Evolutionary conservation across 2,329 filamentous ascomycete genomes (phyloP).

Genomic region (Mycocentrospora acerina): DNA sequence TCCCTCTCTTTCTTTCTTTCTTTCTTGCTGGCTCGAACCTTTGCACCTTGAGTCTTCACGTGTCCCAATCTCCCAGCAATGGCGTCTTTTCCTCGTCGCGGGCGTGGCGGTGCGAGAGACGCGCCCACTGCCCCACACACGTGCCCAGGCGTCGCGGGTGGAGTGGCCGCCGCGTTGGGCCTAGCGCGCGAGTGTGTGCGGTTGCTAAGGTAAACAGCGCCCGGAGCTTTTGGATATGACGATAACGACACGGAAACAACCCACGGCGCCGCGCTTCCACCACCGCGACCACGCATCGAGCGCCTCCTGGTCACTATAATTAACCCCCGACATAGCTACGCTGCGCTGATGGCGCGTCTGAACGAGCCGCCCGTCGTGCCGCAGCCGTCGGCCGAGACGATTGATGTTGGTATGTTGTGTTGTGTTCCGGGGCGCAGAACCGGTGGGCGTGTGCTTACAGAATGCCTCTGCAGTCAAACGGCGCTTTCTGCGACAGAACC

Average conservation of each 20-base stretch:
- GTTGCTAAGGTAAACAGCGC: constrained; percentile 41
- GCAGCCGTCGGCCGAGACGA: constrained; percentile 60
- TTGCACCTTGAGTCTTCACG: no score
- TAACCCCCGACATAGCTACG: constrained; percentile 36
- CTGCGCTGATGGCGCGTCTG: constrained; percentile 71
- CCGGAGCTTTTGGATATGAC: constrained; percentile 24
- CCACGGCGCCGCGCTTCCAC: constrained; percentile 21
- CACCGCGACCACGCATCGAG: constrained; percentile 12
- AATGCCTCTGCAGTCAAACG: constrained; percentile 64
- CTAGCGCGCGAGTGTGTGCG: constrained; percentile 6
- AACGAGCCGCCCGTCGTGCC: constrained; percentile 65
- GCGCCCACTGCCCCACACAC: constrained; percentile 28
- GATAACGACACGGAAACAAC: constrained; percentile 33
- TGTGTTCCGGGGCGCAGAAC: not conserved
- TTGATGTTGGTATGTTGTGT: constrained; percentile 51
- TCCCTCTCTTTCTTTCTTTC: not conserved
- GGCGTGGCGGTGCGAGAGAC: constrained; percentile 1
- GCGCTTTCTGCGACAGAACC: constrained; percentile 79
- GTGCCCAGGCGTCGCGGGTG: constrained; percentile 11
- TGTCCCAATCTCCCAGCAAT: no score
- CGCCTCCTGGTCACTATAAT: constrained; percentile 25
- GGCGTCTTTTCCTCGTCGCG: no score
- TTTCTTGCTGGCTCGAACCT: no score
- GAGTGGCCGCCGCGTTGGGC: not conserved
- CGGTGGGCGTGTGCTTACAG: constrained; percentile 53